A percentile compares a stretch with the other conserved stretches of the same genome.
These are phyloP conservation scores for Trametes polyzona DNA, from an alignment of 1,284 basidiomycete genomes.

Conservation along the genomic window DNA sequence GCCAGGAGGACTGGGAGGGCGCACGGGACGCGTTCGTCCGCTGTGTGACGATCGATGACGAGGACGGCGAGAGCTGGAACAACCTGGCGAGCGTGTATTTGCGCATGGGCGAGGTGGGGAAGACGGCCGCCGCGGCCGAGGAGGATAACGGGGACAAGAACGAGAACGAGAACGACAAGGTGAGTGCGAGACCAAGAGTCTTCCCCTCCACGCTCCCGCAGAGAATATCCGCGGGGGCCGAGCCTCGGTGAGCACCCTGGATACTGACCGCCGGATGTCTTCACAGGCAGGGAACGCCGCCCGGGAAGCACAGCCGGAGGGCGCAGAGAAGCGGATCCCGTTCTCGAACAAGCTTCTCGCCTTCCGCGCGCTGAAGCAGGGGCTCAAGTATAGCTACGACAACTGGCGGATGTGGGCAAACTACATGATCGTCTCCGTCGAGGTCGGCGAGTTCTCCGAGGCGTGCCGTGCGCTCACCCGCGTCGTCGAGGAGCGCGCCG, in stretches of 20 bases:
- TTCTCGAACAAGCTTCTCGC: slow-evolving; percentile 85
- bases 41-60: slow-evolving; percentile 91
- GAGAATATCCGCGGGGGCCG: slow-evolving; percentile 12
- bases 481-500: slow-evolving; percentile 82
- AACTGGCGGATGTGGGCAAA: slow-evolving; percentile 99
- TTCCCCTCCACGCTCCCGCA: neutral
- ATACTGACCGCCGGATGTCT: slow-evolving; percentile 5
- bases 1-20: slow-evolving; percentile 81
- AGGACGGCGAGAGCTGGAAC: slow-evolving; percentile 98
- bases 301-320: slow-evolving; percentile 20
- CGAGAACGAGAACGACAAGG: slow-evolving; percentile 31
- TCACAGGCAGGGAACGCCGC: slow-evolving; percentile 20
- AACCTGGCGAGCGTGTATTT: slow-evolving; percentile 97
- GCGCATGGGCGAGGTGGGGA: slow-evolving; percentile 61
- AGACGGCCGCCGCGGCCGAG: slow-evolving; percentile 20
- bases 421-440: slow-evolving; percentile 94
- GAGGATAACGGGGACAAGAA: too few species aligned
- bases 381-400: slow-evolving; percentile 82
- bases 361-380: slow-evolving; percentile 92
- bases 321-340: slow-evolving; percentile 42
- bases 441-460: slow-evolving; percentile 91
- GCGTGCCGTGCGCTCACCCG: slow-evolving; percentile 84
- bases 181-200: too few species aligned
- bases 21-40: slow-evolving; percentile 85
- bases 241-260: too few species aligned